phyloP scores from a whole-genome alignment of 805 yeast species.

The Wickerhamiella qilinensis region DNA sequence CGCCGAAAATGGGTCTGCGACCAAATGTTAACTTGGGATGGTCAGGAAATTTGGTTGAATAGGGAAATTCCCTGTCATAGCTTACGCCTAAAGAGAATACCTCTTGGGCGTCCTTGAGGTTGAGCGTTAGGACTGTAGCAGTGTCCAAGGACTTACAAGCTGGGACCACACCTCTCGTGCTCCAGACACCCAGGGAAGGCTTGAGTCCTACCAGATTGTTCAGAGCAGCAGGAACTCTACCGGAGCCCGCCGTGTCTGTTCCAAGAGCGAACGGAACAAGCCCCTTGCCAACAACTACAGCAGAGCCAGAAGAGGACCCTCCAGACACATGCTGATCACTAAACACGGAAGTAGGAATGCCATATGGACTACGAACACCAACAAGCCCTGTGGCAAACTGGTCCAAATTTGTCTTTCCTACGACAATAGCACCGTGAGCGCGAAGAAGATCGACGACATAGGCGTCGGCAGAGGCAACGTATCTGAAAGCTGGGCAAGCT shows the following conservation, averaged over 20 bases:
- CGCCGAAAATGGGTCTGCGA: conserved; percentile 47
- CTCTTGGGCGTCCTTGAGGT: conserved; percentile 67
- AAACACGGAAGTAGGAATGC: conserved; percentile 71
- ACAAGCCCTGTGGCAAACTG: conserved; percentile 97
- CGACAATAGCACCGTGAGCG: conserved; percentile 79
- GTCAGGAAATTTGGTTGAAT: conserved; percentile 58
- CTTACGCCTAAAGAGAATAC: conserved; percentile 56
- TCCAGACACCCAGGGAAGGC: conserved; percentile 79
- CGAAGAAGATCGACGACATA: conserved; percentile 57
- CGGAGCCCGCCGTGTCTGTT: conserved; percentile 97
- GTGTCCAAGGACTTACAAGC: conserved; percentile 93
- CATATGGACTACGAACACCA: conserved; percentile 91
- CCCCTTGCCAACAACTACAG: conserved; percentile 79
- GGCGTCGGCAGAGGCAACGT: conserved; percentile 55
- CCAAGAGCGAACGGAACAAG: conserved; percentile 79
- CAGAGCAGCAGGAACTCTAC: conserved; percentile 91
- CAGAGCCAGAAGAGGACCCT: conserved; percentile 95
- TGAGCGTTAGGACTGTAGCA: conserved; percentile 70
- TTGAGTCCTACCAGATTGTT: conserved; percentile 85
- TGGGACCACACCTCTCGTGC: conserved; percentile 87
- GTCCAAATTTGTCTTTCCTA: conserved; percentile 91
- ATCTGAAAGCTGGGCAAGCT: conserved; percentile 78
- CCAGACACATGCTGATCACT: conserved; percentile 70
- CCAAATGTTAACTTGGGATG: conserved; percentile 48
- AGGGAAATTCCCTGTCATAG: conserved; percentile 62